Percentiles rank a stretch among this genome's conserved stretches.
Evolutionary conservation across 495 filamentous ascomycete species (phyloP).

Genomic region (Umbilicaria muhlenbergii): DNA sequence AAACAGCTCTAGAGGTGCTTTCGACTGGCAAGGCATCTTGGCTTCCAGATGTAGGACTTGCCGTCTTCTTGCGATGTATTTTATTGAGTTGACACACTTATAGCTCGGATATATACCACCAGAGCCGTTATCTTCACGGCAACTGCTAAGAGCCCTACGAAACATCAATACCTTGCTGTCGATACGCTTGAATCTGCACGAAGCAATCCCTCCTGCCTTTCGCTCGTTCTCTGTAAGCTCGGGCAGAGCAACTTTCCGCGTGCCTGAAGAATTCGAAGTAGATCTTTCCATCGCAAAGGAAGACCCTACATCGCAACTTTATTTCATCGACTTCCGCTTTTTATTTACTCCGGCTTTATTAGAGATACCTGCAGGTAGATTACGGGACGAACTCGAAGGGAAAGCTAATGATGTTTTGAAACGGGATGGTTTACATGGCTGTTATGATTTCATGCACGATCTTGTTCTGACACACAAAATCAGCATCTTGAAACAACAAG

Average conservation of each 20-base stretch:
- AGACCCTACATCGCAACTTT: conserved; percentile 64
- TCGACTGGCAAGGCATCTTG: conserved; percentile 55
- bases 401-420: conserved; percentile 53
- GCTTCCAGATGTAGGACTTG: conserved; percentile 54
- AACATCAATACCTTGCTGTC: conserved; percentile 73
- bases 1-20: conserved; percentile 73
- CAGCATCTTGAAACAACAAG: conserved; percentile 60
- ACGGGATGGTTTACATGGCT: conserved; percentile 51
- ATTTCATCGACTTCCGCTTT: conserved; percentile 83
- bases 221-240: conserved; percentile 55
- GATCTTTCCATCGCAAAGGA: conserved; percentile 80
- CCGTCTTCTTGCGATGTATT: neutral
- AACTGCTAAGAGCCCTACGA: conserved; percentile 50
- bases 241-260: conserved; percentile 73
- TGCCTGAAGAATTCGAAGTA: conserved; percentile 77
- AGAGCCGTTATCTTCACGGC: conserved; percentile 46
- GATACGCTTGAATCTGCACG: conserved; percentile 62
- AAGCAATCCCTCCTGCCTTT: conserved; percentile 56
- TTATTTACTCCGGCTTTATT: conserved; percentile 53
- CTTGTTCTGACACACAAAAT: conserved; percentile 81
- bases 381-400: conserved; percentile 48
- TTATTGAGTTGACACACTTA: neutral
- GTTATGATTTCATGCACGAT: conserved; percentile 73
- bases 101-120: conserved; percentile 68
- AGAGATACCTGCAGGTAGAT: conserved; percentile 36